Conservation (phyloP, 805 yeast species). For the Starmerella davenportii region DNA sequence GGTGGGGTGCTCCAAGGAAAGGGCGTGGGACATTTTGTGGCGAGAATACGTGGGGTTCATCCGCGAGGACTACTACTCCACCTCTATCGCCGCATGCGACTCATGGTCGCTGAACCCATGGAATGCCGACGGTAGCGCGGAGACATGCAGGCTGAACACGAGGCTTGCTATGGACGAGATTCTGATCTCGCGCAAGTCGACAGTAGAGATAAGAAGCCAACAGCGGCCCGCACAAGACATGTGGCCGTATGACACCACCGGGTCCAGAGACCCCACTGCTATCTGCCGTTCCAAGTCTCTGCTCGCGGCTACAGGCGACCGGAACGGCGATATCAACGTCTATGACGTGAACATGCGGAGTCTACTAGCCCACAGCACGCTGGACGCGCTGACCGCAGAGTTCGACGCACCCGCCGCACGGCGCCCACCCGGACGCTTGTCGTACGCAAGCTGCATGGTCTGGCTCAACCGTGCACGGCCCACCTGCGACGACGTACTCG, state of each 20-base stretch:
- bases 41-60: neutral
- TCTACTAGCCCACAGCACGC: neutral
- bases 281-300: neutral
- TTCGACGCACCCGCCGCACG: neutral
- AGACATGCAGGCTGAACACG: neutral
- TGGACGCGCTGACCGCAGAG: neutral
- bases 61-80: slow-evolving; percentile 8
- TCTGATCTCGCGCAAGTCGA: neutral
- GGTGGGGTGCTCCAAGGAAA: too few relatives aligned
- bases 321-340: neutral
- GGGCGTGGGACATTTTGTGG: neutral
- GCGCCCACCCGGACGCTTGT: too few relatives aligned
- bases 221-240: neutral
- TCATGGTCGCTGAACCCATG: slow-evolving; percentile 3
- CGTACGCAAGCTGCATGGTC: too few relatives aligned
- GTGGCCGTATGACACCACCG: neutral
- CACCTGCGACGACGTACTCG: neutral
- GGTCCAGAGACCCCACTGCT: neutral
- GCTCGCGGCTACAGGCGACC: neutral
- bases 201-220: neutral
- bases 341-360: neutral
- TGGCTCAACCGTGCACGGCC: neutral
- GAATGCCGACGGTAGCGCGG: neutral
- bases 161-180: neutral
- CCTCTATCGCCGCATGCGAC: slow-evolving; percentile 2